Conservation (phyloP, 805 yeast genomes). For the Metschnikowia vanudenii region DNA sequence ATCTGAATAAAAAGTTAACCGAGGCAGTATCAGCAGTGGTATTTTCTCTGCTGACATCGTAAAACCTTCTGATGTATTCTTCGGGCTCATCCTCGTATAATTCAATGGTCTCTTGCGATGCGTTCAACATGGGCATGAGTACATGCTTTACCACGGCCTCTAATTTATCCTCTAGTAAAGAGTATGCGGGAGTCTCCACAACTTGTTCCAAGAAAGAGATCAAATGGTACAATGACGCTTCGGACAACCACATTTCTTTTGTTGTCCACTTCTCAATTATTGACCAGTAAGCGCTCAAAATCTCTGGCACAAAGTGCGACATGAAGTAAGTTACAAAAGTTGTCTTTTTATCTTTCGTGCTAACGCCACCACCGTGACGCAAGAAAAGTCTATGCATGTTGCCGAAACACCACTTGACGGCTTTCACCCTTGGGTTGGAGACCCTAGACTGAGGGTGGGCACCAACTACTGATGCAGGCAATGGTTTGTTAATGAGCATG, state of each 20-base stretch:
- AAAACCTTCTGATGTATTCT: constrained; percentile 43
- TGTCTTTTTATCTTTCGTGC: constrained; percentile 30
- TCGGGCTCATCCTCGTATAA: constrained; percentile 47
- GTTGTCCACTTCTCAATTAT: constrained; percentile 43
- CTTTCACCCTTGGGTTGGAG: constrained; percentile 43
- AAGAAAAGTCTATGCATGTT: constrained; percentile 40
- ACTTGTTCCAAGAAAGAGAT: constrained; percentile 44
- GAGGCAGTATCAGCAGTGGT: constrained; percentile 52
- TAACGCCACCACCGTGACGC: constrained; percentile 45
- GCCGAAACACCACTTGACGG: constrained; percentile 47
- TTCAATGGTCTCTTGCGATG: constrained; percentile 38
- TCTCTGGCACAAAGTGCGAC: constrained; percentile 41
- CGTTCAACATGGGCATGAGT: constrained; percentile 41
- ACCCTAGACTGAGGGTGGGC: constrained; percentile 33
- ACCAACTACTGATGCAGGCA: constrained; percentile 33
- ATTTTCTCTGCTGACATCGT: constrained; percentile 47
- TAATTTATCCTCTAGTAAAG: constrained; percentile 36
- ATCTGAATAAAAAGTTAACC: constrained; percentile 43
- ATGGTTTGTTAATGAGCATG: constrained; percentile 38
- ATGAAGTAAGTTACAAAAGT: constrained; percentile 34
- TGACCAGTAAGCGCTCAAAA: constrained; percentile 42
- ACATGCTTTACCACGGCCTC: constrained; percentile 43
- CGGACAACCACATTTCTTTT: constrained; percentile 40
- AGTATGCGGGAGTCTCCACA: constrained; percentile 39
- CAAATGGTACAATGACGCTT: constrained; percentile 41